Conservation (phyloP, 257 asterid species). For the Solanum medicagineum region DNA sequence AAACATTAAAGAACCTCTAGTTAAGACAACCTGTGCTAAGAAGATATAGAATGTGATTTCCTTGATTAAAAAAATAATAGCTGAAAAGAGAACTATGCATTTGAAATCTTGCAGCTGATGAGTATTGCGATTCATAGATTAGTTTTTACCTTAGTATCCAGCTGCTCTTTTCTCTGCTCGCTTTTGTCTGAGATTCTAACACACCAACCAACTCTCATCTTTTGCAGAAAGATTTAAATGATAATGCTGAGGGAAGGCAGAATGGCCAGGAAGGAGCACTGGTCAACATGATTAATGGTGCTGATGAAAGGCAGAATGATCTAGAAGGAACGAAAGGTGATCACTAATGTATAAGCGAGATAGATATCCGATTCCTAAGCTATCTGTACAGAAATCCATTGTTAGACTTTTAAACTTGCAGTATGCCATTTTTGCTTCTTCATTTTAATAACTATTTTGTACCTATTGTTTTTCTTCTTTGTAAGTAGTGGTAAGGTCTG, state of each 20-base stretch:
- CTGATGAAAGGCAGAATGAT: neutral
- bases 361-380: neutral
- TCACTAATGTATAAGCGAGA: neutral
- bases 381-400: neutral
- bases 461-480: no score
- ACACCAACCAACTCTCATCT: neutral
- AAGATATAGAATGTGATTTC: neutral
- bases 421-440: neutral
- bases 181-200: neutral
- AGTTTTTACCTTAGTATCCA: neutral
- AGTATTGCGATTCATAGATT: neutral
- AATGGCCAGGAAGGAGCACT: constrained; percentile 16
- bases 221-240: constrained; percentile 26
- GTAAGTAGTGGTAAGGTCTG: no score
- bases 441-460: no score
- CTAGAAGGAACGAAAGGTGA: neutral
- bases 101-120: neutral
- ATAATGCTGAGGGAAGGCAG: constrained; percentile 5
- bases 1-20: neutral
- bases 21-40: neutral
- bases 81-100: neutral
- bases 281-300: constrained; percentile 1
- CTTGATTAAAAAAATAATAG: neutral
- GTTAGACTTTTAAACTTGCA: neutral
- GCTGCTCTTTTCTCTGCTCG: neutral